Conservation (phyloP, 129 eudicot genomes). For the Kitagawia praeruptora region DNA sequence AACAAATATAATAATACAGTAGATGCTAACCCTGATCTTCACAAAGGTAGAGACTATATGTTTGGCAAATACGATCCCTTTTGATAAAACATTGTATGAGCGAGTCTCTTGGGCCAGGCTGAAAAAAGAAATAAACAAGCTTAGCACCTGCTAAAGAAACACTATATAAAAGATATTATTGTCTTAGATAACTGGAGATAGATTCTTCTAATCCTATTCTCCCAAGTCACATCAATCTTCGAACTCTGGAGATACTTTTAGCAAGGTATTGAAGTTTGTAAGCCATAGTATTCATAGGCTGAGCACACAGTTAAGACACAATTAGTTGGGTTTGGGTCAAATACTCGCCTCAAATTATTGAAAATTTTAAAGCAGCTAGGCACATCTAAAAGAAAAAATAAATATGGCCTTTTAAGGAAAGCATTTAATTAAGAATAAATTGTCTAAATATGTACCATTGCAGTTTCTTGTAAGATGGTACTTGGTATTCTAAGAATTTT, state of each 20-base stretch:
- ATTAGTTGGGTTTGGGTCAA: neutral
- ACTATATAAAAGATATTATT: too few relatives aligned
- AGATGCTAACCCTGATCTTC: constrained; percentile 47
- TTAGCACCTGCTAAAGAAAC: neutral
- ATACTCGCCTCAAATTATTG: too few relatives aligned
- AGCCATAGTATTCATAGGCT: neutral
- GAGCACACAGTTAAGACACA: neutral
- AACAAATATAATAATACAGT: neutral
- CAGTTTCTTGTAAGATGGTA: neutral
- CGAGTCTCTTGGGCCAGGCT: constrained; percentile 89
- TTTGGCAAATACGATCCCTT: constrained; percentile 58
- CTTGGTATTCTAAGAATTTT: too few relatives aligned
- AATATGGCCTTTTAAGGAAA: neutral
- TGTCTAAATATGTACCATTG: neutral
- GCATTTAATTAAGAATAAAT: neutral
- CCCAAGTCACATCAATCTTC: neutral
- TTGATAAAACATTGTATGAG: constrained; percentile 73
- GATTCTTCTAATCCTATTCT: too few relatives aligned
- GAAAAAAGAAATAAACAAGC: constrained; percentile 9
- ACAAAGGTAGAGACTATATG: constrained; percentile 68
- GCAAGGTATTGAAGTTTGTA: neutral
- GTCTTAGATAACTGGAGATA: too few relatives aligned
- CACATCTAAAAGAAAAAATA: too few relatives aligned
- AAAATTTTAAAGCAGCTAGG: too few relatives aligned
- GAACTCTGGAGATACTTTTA: neutral